Percentiles rank a stretch among this genome's conserved stretches.
These are phyloP conservation scores for Solanum boliviense DNA, from an alignment of 257 asterid species.

Conservation along the genomic window DNA sequence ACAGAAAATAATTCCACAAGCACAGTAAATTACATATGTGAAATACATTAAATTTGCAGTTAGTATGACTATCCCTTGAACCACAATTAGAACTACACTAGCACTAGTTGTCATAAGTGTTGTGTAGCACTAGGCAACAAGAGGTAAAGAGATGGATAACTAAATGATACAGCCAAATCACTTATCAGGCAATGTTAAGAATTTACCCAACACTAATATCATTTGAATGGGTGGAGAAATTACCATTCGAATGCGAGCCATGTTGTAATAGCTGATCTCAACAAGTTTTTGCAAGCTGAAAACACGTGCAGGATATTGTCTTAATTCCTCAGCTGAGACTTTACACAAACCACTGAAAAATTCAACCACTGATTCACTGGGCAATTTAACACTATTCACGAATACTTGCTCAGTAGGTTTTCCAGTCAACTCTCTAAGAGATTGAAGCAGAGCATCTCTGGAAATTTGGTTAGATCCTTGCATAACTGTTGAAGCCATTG, in stretches of 20 bases:
- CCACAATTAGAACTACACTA: background rate
- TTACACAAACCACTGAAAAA: slow-evolving; percentile 89
- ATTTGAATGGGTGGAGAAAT: slow-evolving; percentile 10
- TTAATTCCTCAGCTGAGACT: slow-evolving; percentile 95
- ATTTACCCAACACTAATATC: background rate
- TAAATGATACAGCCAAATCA: background rate
- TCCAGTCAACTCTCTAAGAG: slow-evolving; percentile 88
- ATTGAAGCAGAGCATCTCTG: slow-evolving; percentile 77
- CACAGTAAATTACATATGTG: background rate
- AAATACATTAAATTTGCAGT: background rate
- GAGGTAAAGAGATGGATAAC: background rate
- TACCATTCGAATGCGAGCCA: slow-evolving; percentile 99
- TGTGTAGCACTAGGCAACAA: background rate
- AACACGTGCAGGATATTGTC: slow-evolving; percentile 92
- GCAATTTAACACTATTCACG: slow-evolving; percentile 83
- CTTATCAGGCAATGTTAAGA: background rate
- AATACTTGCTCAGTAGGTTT: slow-evolving; percentile 91
- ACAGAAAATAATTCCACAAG: background rate
- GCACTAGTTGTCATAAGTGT: background rate
- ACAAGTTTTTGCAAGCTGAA: slow-evolving; percentile 97
- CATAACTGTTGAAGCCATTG: slow-evolving; percentile 87
- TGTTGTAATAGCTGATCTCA: slow-evolving; percentile 95
- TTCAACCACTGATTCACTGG: slow-evolving; percentile 97
- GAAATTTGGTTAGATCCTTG: slow-evolving; percentile 98
- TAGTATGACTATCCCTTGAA: background rate